Base-by-base conservation (phyloP, 78 protist genomes). In the Dictyostelium firmibasis region DNA sequence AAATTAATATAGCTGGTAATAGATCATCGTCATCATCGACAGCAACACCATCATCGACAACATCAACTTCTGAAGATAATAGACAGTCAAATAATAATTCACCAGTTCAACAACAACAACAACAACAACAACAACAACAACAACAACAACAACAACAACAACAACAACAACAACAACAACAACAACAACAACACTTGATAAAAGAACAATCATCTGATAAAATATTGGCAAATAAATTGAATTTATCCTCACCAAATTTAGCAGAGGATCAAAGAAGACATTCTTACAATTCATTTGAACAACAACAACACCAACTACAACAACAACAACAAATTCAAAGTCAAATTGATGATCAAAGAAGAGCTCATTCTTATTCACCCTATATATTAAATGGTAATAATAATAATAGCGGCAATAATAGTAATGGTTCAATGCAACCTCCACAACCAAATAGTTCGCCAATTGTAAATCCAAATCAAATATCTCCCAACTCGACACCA, bases 221-320 rank as follows among this genome's bases (percentile, higher is more conserved):
- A 57, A 20, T 57, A 4, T 57, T 57, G 67, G 67, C 67, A 57
- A 67, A 72, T 18, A 72, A 84, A 60, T n/a, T 43, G 50, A 84
- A 38, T 16, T 18, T 35, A 29, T 41, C 41, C 13, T 44, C 84
- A 0, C 64, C 41, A 25, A 67, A 67, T 67, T 29, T 29, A 27
- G 85, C 8, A 18, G 77, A 82, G 3, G 85, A 84, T n/a, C 91
- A 85, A 72, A 85, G 91, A 85, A 69, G 91, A 74, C 91, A 85
- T 43, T 85, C 91, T 1, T 74, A 38, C 35, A 85, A 85, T 72
- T 60, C 69, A 47, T 85, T 67, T 85, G 83, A 67, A 57, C 75
- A 82, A 31, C 69, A 57, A 57, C 74, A 53, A 57, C 84, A 79
- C 4, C 50, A 43, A 77, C 27, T 14, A 27, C 84, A 78, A 25